phyloP scores from a whole-genome alignment of 2,329 filamentous ascomycete genomes.

The Trichoderma guizhouense region DNA sequence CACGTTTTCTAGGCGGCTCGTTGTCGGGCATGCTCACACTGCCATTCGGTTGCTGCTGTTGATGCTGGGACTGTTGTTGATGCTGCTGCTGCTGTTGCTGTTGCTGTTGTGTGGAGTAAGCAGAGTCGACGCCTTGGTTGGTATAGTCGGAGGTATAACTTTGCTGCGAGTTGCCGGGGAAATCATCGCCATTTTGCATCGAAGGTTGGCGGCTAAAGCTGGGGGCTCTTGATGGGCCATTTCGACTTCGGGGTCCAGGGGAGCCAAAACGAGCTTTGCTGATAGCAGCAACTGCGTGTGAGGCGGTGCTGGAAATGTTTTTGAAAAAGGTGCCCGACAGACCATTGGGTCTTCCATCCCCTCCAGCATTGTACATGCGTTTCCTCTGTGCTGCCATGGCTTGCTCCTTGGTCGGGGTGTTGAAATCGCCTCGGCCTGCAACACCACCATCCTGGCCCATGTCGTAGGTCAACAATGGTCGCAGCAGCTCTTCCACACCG shows the following conservation, averaged over 20 bases:
- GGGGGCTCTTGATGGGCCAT: conserved; percentile 62
- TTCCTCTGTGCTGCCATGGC: conserved; percentile 96
- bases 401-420: conserved; percentile 97
- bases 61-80: conserved; percentile 25
- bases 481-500: conserved; percentile 71
- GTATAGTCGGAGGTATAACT: conserved; percentile 75
- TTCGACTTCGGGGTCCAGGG: conserved; percentile 65
- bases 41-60: conserved; percentile 34
- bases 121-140: conserved; percentile 59
- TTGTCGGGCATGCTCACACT: conserved; percentile 47
- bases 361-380: conserved; percentile 71
- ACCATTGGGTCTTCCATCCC: conserved; percentile 65
- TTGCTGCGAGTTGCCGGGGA: conserved; percentile 76
- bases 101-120: conserved; percentile 58
- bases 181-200: conserved; percentile 65
- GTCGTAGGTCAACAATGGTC: conserved; percentile 74
- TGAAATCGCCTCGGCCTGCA: conserved; percentile 70
- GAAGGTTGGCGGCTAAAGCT: conserved; percentile 70
- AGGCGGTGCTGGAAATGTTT: conserved; percentile 91
- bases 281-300: conserved; percentile 90
- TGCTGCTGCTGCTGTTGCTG: not conserved
- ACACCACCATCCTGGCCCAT: conserved; percentile 72
- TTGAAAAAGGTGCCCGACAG: conserved; percentile 89
- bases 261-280: conserved; percentile 95
- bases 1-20: conserved; percentile 82